These are phyloP conservation scores for Senna tora DNA, from an alignment of 306 rosid species.

Conservation along the genomic window DNA sequence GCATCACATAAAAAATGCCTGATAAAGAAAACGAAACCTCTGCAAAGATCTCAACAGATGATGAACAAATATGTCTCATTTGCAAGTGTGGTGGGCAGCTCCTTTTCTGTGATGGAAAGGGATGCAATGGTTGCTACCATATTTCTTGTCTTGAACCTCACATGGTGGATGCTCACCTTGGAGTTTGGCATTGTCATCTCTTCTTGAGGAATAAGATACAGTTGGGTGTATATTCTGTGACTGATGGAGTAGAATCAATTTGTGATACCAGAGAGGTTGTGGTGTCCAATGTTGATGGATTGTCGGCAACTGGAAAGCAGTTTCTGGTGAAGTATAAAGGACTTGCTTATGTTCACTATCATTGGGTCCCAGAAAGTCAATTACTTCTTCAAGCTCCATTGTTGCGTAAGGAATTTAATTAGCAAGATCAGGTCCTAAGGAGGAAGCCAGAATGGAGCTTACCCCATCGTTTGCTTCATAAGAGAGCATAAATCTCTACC, in stretches of 20 bases:
- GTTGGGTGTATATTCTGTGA: slow-evolving; percentile 62
- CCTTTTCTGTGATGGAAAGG: slow-evolving; percentile 70
- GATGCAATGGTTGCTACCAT: slow-evolving; percentile 64
- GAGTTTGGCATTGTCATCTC: slow-evolving; percentile 66
- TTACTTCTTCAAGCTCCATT: slow-evolving; percentile 61
- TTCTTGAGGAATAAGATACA: slow-evolving; percentile 65
- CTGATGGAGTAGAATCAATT: slow-evolving; percentile 66
- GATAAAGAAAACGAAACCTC: slow-evolving; percentile 47
- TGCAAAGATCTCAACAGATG: slow-evolving; percentile 37
- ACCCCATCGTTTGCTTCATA: slow-evolving; percentile 68
- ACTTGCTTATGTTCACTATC: slow-evolving; percentile 70
- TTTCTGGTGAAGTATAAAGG: slow-evolving; percentile 67
- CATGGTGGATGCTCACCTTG: slow-evolving; percentile 54
- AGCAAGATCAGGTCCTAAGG: slow-evolving; percentile 52
- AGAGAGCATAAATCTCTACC: slow-evolving; percentile 46
- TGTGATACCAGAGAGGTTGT: slow-evolving; percentile 53
- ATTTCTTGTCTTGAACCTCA: slow-evolving; percentile 76
- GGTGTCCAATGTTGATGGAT: slow-evolving; percentile 45
- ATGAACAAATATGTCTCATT: slow-evolving; percentile 52
- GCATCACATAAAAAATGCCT: slow-evolving; percentile 26
- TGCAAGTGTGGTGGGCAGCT: slow-evolving; percentile 74
- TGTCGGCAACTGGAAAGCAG: slow-evolving; percentile 49
- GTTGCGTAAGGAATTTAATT: slow-evolving; percentile 50
- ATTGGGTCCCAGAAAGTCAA: slow-evolving; percentile 58
- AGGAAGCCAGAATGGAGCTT: slow-evolving; percentile 64